Conservation (phyloP, 345 rosid species). For the Arabidopsis suecica region DNA sequence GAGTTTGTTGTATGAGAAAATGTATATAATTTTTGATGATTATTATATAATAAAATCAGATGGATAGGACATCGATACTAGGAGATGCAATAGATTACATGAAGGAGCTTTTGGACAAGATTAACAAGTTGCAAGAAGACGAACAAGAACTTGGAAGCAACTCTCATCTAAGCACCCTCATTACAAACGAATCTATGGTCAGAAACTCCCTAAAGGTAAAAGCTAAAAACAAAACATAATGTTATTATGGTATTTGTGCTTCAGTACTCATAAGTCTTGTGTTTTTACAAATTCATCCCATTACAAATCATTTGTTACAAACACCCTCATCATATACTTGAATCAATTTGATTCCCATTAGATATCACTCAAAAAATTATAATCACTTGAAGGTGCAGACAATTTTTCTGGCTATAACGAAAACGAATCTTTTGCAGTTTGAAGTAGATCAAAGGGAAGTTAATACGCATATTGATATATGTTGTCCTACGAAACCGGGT, state of each 20-base stretch:
- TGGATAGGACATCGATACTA: slow-evolving; percentile 66
- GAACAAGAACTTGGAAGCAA: slow-evolving; percentile 23
- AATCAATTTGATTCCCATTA: not conserved
- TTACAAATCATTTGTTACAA: not conserved
- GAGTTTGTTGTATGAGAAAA: not conserved
- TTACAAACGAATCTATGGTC: slow-evolving; percentile 50
- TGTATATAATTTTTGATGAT: not conserved
- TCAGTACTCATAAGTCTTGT: not conserved
- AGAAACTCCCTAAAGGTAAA: slow-evolving; percentile 81
- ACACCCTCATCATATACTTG: not conserved
- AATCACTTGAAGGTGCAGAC: not conserved
- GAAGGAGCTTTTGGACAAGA: slow-evolving; percentile 61
- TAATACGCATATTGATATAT: slow-evolving; percentile 59
- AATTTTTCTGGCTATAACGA: not conserved
- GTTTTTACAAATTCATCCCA: not conserved
- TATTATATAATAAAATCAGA: slow-evolving; percentile 34
- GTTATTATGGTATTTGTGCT: not conserved
- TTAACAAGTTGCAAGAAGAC: slow-evolving; percentile 55
- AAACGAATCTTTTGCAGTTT: slow-evolving; percentile 48
- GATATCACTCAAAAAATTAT: not conserved
- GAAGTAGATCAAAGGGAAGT: slow-evolving; percentile 56
- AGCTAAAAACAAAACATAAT: not conserved
- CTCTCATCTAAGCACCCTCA: slow-evolving; percentile 37
- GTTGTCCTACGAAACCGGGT: slow-evolving; percentile 77
- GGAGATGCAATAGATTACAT: slow-evolving; percentile 68